These are phyloP conservation scores for Macrophomina pseudophaseolina DNA, from an alignment of 2,329 filamentous ascomycete species.

Conservation along the genomic window DNA sequence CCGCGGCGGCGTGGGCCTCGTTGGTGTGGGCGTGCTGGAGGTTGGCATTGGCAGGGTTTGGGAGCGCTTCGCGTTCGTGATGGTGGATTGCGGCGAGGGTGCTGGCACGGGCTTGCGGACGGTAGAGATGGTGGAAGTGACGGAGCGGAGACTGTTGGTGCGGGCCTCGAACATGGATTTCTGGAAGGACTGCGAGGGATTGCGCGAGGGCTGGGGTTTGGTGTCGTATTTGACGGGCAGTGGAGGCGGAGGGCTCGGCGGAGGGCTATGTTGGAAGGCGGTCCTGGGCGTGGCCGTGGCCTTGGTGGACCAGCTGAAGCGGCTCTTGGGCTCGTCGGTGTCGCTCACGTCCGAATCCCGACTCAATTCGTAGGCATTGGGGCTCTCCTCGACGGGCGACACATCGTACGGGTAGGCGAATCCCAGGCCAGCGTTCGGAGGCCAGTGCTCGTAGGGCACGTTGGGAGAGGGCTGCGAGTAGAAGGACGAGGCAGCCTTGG, in stretches of 20 bases:
- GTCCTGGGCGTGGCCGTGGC: slow-evolving; percentile 42
- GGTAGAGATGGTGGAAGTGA: slow-evolving; percentile 33
- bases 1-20: neutral
- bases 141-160: slow-evolving; percentile 31
- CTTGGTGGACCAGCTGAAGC: slow-evolving; percentile 51
- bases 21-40: slow-evolving; percentile 8
- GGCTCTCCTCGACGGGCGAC: slow-evolving; percentile 18
- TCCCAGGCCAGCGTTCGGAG: neutral
- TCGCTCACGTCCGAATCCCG: neutral
- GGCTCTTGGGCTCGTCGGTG: slow-evolving; percentile 36
- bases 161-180: slow-evolving; percentile 34
- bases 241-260: slow-evolving; percentile 47
- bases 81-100: slow-evolving; percentile 31
- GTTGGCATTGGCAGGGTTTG: neutral
- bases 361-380: slow-evolving; percentile 6
- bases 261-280: slow-evolving; percentile 48
- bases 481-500: slow-evolving; percentile 57
- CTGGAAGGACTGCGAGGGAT: slow-evolving; percentile 1
- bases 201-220: slow-evolving; percentile 9
- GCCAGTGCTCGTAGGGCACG: slow-evolving; percentile 14
- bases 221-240: slow-evolving; percentile 35
- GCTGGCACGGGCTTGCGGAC: slow-evolving; percentile 37
- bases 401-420: slow-evolving; percentile 29
- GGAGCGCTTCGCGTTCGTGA: slow-evolving; percentile 17
- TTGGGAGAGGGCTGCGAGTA: slow-evolving; percentile 63